Evolutionary conservation across 2,329 filamentous ascomycete genomes (phyloP), one percentile per base, ranked within the genome.

Genomic region (Aspergillus sp.): DNA sequence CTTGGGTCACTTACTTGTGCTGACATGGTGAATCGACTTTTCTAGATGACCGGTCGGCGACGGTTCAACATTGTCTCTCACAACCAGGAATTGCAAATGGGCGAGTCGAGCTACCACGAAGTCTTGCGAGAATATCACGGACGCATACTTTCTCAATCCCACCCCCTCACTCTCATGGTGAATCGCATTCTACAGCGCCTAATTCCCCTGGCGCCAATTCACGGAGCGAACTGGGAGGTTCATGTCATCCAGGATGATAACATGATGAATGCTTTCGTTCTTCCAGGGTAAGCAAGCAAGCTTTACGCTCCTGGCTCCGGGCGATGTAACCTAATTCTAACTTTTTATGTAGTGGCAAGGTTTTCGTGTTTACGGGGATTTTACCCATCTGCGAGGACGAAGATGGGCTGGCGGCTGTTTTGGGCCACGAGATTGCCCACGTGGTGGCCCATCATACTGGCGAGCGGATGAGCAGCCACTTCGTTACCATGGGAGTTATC

Each of bases 391-490:
- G 83, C 60, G 59, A 74, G 45, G 77, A 79, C 43, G 84, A 87
- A 37, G 80, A 86, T 63, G 83, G 84, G 0, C 71, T 87, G 15
- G 85, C 85, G 6, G 82, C 84, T 1, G 84, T 87, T 0, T 68
- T 88, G 17, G 83, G 83, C 0, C 85, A 88, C 66, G 85, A 88
- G 66, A 87, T 88, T 64, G 83, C 84, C 3, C 85, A 88, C 68
- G 84, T 86, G n/a, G 78, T 85, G 2, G 82, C 82, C 2, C 80
- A 81, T 55, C 83, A 85, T 63, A 70, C 74, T 1, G 81, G 79
- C 0, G 85, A 88, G 68, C 75, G 81, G 7, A 77, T 86, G 74
- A 84, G 81, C 46, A 72, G 70, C 14, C 72, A 67, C 44, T 64
- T 76, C 35, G 44, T 76, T n/a, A 68, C 69, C 2, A 57, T 74